Conservation (phyloP, 2,329 filamentous ascomycete genomes). For the Colletotrichum simmondsii region DNA sequence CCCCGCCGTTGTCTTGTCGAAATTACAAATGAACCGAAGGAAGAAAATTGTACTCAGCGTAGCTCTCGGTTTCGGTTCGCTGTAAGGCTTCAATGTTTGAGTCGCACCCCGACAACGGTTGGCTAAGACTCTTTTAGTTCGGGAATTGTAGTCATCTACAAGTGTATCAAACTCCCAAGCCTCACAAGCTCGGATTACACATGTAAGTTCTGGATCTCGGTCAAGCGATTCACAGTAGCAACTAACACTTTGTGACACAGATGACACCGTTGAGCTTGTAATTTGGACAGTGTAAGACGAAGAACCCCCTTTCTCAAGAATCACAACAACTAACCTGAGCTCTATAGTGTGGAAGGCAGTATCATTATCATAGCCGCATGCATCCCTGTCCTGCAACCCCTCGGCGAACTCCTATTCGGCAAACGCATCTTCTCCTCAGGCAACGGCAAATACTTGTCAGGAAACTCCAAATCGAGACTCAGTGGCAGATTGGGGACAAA, state of each 20-base stretch:
- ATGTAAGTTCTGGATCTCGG: neutral
- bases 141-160: neutral
- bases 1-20: neutral
- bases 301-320: neutral
- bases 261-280: neutral
- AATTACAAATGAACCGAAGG: neutral
- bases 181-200: neutral
- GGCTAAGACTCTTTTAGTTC: neutral
- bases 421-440: constrained; percentile 22
- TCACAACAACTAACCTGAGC: neutral
- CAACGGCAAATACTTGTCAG: neutral
- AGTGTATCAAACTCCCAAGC: neutral
- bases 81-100: neutral
- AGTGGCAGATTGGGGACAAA: neutral
- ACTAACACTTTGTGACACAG: neutral
- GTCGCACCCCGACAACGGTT: neutral
- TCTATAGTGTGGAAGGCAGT: constrained; percentile 40
- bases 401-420: constrained; percentile 30
- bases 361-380: constrained; percentile 48
- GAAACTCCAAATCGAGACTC: neutral
- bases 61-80: neutral
- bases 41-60: neutral
- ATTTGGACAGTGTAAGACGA: neutral
- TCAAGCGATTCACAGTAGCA: neutral
- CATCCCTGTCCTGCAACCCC: constrained; percentile 47